Percentiles rank a stretch among this genome's conserved stretches.
These are phyloP conservation scores for Calonectria montana DNA, from an alignment of 2,329 filamentous ascomycete genomes.

Conservation along the genomic window DNA sequence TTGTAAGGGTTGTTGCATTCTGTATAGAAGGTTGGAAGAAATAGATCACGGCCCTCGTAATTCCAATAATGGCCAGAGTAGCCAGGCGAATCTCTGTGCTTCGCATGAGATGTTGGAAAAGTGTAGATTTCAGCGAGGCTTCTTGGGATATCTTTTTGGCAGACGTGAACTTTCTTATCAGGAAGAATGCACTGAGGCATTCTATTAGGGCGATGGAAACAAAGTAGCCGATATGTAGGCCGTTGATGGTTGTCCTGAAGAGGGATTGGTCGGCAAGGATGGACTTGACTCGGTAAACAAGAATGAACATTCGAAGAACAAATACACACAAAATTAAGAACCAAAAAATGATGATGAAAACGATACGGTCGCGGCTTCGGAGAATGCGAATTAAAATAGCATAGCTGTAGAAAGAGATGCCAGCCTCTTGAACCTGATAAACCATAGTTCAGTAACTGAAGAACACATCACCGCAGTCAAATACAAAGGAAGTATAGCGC, in stretches of 20 bases:
- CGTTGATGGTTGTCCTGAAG: slow-evolving; percentile 47
- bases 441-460: neutral
- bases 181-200: slow-evolving; percentile 52
- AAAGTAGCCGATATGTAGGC: slow-evolving; percentile 56
- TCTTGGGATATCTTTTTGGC: slow-evolving; percentile 40
- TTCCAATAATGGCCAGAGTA: slow-evolving; percentile 50
- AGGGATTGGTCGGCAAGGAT: slow-evolving; percentile 40
- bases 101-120: slow-evolving; percentile 52
- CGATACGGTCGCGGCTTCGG: slow-evolving; percentile 50
- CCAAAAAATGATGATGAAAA: slow-evolving; percentile 66
- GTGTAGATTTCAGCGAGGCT: slow-evolving; percentile 43
- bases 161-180: slow-evolving; percentile 50
- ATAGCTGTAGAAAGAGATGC: slow-evolving; percentile 60
- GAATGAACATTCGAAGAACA: slow-evolving; percentile 57
- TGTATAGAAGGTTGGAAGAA: slow-evolving; percentile 51
- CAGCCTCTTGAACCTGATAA: slow-evolving; percentile 54
- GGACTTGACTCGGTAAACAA: slow-evolving; percentile 44
- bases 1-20: slow-evolving; percentile 48
- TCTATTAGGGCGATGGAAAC: slow-evolving; percentile 53
- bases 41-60: slow-evolving; percentile 54
- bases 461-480: neutral
- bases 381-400: slow-evolving; percentile 63
- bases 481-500: neutral
- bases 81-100: slow-evolving; percentile 54
- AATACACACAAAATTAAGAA: slow-evolving; percentile 64